Evolutionary conservation across 2,329 filamentous ascomycete genomes (phyloP), one percentile per base, ranked within the genome.

Genomic region (Neofusicoccum umdonicola): DNA sequence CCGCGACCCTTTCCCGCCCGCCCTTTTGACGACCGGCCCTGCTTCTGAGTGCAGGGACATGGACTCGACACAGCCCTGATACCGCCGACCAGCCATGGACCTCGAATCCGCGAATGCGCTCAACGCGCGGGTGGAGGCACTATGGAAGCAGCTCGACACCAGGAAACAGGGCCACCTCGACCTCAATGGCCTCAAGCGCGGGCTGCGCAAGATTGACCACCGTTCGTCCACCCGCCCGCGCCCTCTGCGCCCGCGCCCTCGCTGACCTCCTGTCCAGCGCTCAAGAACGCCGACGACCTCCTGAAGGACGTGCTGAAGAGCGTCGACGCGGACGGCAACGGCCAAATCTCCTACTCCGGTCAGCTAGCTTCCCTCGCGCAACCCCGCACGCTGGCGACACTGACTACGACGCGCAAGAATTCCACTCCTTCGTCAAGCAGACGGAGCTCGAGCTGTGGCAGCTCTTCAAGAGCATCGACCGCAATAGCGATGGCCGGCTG

Each of bases 251-350:
- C 68, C 72, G 70, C 74, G 67, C 71, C 67, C 65, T 68, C 27
- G 68, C 66, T 69, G 50, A 69, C 52, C 45, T 42, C 27, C 57
- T 34, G 52, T 69, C 69, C 71, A 89, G 87, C 89, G 68, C 80
- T 99, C 73, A 96, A 97, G 82, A 95, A 97, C 83, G 95, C 95
- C 74, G 91, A 96, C 77, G 83, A 86, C 42, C 87, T 98, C 82
- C 84, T 99, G 67, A 85, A 87, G 73, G 88, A 90, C 73, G 90
- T 98, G 65, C 85, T 97, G 75, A 84, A 85, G 68, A 86, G 89
- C 67, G 93, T 97, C 68, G 95, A 99, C 75, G 90, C 88, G 65
- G 93, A 93, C 74, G 87, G 88, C 31, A 93, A 98, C 77, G 92
- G 94, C 68, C 89, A 88, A 73, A 98, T 99, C 71, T 90, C 96